Conservation (phyloP, 2,329 filamentous ascomycete genomes). For the Fusarium verticillioides region DNA sequence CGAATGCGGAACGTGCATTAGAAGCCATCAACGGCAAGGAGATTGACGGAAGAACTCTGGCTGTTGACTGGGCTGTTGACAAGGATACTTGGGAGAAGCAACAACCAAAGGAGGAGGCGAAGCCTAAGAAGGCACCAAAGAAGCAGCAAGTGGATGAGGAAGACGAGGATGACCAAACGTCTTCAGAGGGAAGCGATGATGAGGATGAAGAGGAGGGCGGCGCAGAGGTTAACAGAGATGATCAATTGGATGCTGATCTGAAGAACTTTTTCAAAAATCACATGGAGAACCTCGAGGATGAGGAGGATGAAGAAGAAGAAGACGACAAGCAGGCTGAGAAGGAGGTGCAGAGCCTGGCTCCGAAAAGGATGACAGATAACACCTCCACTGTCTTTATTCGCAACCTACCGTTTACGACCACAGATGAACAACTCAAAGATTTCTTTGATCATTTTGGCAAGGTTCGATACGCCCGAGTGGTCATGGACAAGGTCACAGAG, state of each 20-base stretch:
- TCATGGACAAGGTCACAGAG: slow-evolving; percentile 86
- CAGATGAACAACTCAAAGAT: slow-evolving; percentile 82
- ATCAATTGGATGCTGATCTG: slow-evolving; percentile 58
- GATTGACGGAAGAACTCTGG: slow-evolving; percentile 86
- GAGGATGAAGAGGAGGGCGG: slow-evolving; percentile 44
- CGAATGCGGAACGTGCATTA: slow-evolving; percentile 92
- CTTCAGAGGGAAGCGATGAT: slow-evolving; percentile 27
- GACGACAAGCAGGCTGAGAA: slow-evolving; percentile 57
- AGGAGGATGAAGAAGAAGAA: slow-evolving; percentile 58
- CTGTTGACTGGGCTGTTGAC: slow-evolving; percentile 97
- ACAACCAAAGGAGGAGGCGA: slow-evolving; percentile 55
- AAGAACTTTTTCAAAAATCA: slow-evolving; percentile 69
- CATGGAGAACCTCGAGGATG: slow-evolving; percentile 67
- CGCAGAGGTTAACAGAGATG: slow-evolving; percentile 53
- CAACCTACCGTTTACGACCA: slow-evolving; percentile 90
- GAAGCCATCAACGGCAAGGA: slow-evolving; percentile 88
- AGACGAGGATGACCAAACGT: slow-evolving; percentile 51
- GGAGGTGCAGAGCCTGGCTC: slow-evolving; percentile 49
- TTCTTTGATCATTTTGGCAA: slow-evolving; percentile 91
- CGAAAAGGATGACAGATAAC: slow-evolving; percentile 60
- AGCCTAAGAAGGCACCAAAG: slow-evolving; percentile 50
- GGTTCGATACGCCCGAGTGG: slow-evolving; percentile 91
- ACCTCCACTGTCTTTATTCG: slow-evolving; percentile 88
- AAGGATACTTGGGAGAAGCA: slow-evolving; percentile 84
- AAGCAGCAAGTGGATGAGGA: slow-evolving; percentile 53